Base-by-base conservation (phyloP, 2,329 filamentous ascomycete species). In the Fusarium sp. region DNA sequence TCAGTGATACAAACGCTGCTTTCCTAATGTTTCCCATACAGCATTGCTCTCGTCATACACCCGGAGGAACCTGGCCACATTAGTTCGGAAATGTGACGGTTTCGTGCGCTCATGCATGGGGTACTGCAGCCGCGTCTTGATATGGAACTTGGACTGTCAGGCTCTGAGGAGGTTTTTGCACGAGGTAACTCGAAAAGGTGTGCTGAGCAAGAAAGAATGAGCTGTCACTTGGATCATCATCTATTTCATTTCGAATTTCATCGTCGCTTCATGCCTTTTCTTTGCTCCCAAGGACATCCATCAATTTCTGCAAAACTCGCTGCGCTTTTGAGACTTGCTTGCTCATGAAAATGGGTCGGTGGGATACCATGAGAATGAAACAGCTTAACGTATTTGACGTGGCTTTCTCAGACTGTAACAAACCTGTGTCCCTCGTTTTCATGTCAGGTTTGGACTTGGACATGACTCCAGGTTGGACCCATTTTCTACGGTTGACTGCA, bases 41-140 rank as follows among this genome's bases (percentile, higher is more conserved):
- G 47, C 19, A 54, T 44, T 20, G 30, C 37, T 62, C 50, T 43
- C 33, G 62, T 62, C 62, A 44, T 61, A 66, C 41, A 32, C 33
- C 33, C 33, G 20, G 49, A 32, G n/a, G 43, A 58, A 19, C 20
- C 43, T 51, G 14, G 35, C 55, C 32, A 35, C 27, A 51, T 45
- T 61, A 45, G 50, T 40, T 45, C 49, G 32, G 22, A 41, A 56
- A 53, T 62, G 63, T 62, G 62, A 66, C 56, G 35, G 43, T 62
- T 59, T 40, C 45, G 62, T 53, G 66, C 56, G 50, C 47, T 57
- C 39, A 46, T 47, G 54, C 62, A 65, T 65, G 60, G 47, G 43
- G 51, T 43, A 50, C 63, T 66, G 63, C 63, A 67, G 62, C 56
- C 62, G 46, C 43, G 39, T 62, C 54, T 54, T 39, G 59, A 62